Conservation (phyloP, 805 yeast species). For the Ogataea henricii region DNA sequence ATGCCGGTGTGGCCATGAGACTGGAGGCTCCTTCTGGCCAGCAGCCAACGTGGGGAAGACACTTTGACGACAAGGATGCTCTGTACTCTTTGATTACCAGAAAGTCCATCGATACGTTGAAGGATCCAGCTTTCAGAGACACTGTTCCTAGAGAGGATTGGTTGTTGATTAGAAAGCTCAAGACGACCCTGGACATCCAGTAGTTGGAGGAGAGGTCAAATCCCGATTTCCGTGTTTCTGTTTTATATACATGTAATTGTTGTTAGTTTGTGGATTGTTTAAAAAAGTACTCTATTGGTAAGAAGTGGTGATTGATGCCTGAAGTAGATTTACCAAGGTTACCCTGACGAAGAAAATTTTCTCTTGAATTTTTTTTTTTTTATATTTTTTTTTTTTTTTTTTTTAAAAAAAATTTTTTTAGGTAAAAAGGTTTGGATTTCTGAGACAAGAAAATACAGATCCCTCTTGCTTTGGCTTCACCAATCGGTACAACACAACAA, state of each 20-base stretch:
- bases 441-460: too few relatives aligned
- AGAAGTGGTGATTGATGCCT: neutral
- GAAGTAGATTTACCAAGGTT: neutral
- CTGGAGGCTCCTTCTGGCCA: constrained; percentile 88
- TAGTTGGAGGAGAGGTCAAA: constrained; percentile 27
- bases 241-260: constrained; percentile 5
- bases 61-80: constrained; percentile 89
- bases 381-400: constrained; percentile 9
- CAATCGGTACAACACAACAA: constrained; percentile 2
- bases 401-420: constrained; percentile 3
- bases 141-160: constrained; percentile 94
- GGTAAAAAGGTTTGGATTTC: neutral
- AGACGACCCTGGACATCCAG: constrained; percentile 83
- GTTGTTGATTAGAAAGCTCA: constrained; percentile 85
- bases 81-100: constrained; percentile 89
- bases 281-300: too few relatives aligned
- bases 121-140: constrained; percentile 97
- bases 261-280: too few relatives aligned
- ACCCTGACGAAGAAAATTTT: constrained; percentile 6
- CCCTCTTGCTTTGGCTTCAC: neutral
- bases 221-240: neutral
- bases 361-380: neutral
- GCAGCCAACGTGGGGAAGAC: constrained; percentile 99
- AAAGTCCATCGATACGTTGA: constrained; percentile 92
- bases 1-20: constrained; percentile 99